A percentile compares a stretch with the other conserved stretches of the same genome.
Conservation (phyloP, 805 yeast genomes). For the Spathaspora hagerdaliae region DNA sequence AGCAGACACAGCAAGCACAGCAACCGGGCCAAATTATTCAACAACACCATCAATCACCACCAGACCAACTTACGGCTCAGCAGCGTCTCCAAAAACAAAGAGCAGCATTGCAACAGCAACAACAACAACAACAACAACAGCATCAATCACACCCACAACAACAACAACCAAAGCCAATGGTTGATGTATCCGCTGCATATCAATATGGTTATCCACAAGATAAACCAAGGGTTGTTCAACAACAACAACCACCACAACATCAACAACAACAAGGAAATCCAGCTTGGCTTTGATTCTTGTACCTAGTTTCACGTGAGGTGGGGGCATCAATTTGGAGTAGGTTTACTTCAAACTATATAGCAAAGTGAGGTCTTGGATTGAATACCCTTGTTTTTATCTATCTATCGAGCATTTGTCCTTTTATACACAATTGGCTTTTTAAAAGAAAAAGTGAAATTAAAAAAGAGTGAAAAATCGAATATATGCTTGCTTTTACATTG, state of each 20-base stretch:
- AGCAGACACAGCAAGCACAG: not conserved
- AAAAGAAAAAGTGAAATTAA: too few relatives aligned
- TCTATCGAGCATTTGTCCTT: not conserved
- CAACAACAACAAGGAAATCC: constrained; percentile 14
- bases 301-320: too few relatives aligned
- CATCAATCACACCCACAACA: constrained; percentile 10
- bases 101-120: constrained; percentile 6
- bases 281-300: constrained; percentile 14
- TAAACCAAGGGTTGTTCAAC: constrained; percentile 9
- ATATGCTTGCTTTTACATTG: too few relatives aligned
- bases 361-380: too few relatives aligned
- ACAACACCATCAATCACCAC: constrained; percentile 7
- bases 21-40: constrained; percentile 17
- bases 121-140: constrained; percentile 8
- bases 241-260: constrained; percentile 11
- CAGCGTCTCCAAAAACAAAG: constrained; percentile 21
- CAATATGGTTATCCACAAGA: constrained; percentile 1
- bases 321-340: too few relatives aligned
- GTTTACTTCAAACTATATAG: too few relatives aligned
- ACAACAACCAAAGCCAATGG: constrained; percentile 2
- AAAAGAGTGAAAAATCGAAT: too few relatives aligned
- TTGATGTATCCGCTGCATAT: constrained; percentile 3
- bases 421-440: too few relatives aligned
- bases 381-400: not conserved
- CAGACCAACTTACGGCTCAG: constrained; percentile 10